Base-by-base conservation (phyloP, 208 protist genomes). In the Trypanosoma scelopori region DNA sequence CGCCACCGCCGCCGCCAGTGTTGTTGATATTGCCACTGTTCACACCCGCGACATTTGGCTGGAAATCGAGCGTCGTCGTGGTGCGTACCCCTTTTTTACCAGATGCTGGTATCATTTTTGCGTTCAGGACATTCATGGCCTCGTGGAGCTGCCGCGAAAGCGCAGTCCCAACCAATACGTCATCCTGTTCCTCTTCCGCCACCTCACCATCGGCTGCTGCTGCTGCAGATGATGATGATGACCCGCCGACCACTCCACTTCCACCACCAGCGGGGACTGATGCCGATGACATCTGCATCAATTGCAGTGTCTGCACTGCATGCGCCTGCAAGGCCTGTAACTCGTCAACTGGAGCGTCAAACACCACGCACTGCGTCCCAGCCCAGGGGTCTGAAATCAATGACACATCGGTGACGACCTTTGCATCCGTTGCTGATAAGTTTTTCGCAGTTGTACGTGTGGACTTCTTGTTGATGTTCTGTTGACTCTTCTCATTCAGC, bases 261-360 rank as follows among this genome's bases (percentile, higher is more conserved):
- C 9, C 35, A 37, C 11, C 53, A 9, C 16, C 27, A 12, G 28
- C 23, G 16, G 65, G 15, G 3, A 4, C 3, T 37, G 48, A 57
- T 5, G 32, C 28, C 15, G 57, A 27, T 41, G 53, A 41, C 41
- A 20, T 47, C 66, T 68, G 52, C 62, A 76, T 66, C n/a, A 74
- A 51, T 13, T 72, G 55, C 62, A 87, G 51, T 43, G 74, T 76
- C 18, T 57, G 51, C 23, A 23, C 18, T 6, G 70, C 71, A 1
- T 81, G 43, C 15, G 28, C 23, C 41, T 71, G 71, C 15, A 84
- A 61, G 25, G 63, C 41, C 32, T 61, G 53, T 11, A 88, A 62
- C 48, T 75, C 71, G 2, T 71, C 60, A 35, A 74, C 3, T 25
- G 78, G 71, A 13, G 75, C 52, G 23, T 79, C 69, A 68, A 79